Conservation (phyloP, 2,329 filamentous ascomycete species). For the Ophiocordyceps polyrhachis-furcata region DNA sequence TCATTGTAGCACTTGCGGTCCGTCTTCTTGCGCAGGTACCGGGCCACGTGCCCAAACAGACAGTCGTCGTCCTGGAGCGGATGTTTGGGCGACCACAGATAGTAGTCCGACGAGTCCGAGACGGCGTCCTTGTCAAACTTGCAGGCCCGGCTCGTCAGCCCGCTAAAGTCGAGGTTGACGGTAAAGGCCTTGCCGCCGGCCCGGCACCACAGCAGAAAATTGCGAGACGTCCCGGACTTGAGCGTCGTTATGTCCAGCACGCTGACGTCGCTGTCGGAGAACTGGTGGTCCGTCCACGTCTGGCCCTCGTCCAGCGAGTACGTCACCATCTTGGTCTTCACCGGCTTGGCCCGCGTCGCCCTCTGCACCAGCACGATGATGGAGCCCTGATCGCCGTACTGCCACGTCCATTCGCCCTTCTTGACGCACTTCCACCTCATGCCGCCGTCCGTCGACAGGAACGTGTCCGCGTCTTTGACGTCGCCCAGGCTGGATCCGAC, state of each 20-base stretch:
- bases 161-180: slow-evolving; percentile 77
- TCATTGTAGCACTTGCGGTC: slow-evolving; percentile 68
- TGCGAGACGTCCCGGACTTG: slow-evolving; percentile 72
- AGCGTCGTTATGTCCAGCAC: slow-evolving; percentile 74
- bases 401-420: slow-evolving; percentile 81
- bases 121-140: slow-evolving; percentile 37
- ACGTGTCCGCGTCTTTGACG: slow-evolving; percentile 64
- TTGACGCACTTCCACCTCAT: slow-evolving; percentile 71
- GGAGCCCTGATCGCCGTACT: slow-evolving; percentile 88
- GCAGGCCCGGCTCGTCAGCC: slow-evolving; percentile 57
- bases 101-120: slow-evolving; percentile 46
- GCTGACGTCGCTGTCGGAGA: slow-evolving; percentile 50
- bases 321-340: slow-evolving; percentile 49
- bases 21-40: slow-evolving; percentile 82
- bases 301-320: slow-evolving; percentile 71
- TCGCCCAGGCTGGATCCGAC: slow-evolving; percentile 53
- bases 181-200: slow-evolving; percentile 40
- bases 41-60: slow-evolving; percentile 76
- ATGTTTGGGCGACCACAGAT: slow-evolving; percentile 74
- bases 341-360: slow-evolving; percentile 42
- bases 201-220: slow-evolving; percentile 79
- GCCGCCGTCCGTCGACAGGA: slow-evolving; percentile 81
- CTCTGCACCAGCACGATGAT: slow-evolving; percentile 76
- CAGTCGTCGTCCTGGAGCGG: slow-evolving; percentile 63
- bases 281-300: slow-evolving; percentile 60